Evolutionary conservation across 495 filamentous ascomycete genomes (phyloP), one percentile per base, ranked within the genome.

Genomic region (Hapsidospora chrysogenum): DNA sequence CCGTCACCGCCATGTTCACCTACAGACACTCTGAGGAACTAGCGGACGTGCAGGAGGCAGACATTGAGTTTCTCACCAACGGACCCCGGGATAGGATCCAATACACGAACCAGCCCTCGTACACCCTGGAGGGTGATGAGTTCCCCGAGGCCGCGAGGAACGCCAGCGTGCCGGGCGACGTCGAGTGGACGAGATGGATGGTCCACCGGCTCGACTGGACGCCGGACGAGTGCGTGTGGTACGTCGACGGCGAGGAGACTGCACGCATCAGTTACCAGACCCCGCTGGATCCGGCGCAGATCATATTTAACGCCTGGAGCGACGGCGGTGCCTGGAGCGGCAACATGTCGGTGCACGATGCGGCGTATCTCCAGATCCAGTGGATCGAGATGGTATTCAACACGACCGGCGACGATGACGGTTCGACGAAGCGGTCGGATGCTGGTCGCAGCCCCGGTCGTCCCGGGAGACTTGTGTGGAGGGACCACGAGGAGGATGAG

Each of bases 371-470:
- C 43, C 76, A 78, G 43, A 62, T 86, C 18, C 74, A 83, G 46
- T 84, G 76, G 68, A 68, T 85, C 16, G 78, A 85, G 45, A 44
- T 85, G 39, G 64, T 72, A 3, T 86, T 73, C 42, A 86, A 86
- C 42, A 61, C 36, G 1, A 64, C 59, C 3, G 14, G 18, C 31
- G 51, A 46, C 14, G 6, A 29, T 20, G 25, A 28, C 16, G 16
- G 17, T 4, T 32, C 31, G 7, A 40, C 26, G 19, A 45, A 32
- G 18, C 28, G 33, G 22, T 29, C 30, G 21, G 27, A 18, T 11
- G 28, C 29, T 10, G 33, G 7, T 22, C 2, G 18, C 9, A 2
- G 19, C 11, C 21, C 25, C 0, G 19, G 17, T 31, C 29, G 5
- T 11, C 11, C 27, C 27, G 27, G n/a, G 16, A 4, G 4, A 29